Evolutionary conservation across 2,329 filamentous ascomycete genomes (phyloP).

Genomic region (Penicillium griseofulvum): DNA sequence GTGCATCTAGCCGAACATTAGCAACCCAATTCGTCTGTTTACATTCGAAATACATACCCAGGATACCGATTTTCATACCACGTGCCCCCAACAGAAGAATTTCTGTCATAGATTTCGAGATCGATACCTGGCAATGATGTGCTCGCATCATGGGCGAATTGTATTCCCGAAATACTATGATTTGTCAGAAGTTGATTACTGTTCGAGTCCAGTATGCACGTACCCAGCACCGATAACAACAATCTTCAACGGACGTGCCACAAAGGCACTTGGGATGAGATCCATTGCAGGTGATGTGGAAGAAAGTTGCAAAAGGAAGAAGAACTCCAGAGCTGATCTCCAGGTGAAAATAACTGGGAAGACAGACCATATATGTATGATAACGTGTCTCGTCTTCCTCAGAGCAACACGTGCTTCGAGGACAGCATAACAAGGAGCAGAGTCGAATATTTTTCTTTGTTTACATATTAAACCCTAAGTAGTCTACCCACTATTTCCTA

Average conservation of each 20-base stretch:
- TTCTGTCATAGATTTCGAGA: constrained; percentile 16
- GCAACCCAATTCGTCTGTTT: background rate
- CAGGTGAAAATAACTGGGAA: background rate
- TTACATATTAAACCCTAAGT: background rate
- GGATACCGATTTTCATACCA: constrained; percentile 34
- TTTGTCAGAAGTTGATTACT: background rate
- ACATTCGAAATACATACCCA: constrained; percentile 3
- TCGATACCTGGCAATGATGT: background rate
- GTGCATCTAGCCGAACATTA: constrained; percentile 18
- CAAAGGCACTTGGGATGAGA: constrained; percentile 7
- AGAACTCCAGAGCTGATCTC: too few species aligned
- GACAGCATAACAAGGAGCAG: background rate
- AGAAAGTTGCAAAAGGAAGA: background rate
- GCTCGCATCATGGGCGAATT: constrained; percentile 8
- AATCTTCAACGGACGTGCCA: constrained; percentile 3
- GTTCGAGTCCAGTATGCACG: background rate
- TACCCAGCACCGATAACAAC: constrained; percentile 11
- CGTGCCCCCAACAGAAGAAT: constrained; percentile 31
- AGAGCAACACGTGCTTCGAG: background rate
- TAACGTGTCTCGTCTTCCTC: background rate
- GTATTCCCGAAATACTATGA: constrained; percentile 9
- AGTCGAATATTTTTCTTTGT: background rate
- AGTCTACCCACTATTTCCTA: background rate
- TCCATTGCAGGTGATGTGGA: background rate
- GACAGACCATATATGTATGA: background rate